A percentile compares a stretch with the other conserved stretches of the same genome.
phyloP scores from a whole-genome alignment of 176 grass and related monocot species.

The Puccinellia tenuiflora region DNA sequence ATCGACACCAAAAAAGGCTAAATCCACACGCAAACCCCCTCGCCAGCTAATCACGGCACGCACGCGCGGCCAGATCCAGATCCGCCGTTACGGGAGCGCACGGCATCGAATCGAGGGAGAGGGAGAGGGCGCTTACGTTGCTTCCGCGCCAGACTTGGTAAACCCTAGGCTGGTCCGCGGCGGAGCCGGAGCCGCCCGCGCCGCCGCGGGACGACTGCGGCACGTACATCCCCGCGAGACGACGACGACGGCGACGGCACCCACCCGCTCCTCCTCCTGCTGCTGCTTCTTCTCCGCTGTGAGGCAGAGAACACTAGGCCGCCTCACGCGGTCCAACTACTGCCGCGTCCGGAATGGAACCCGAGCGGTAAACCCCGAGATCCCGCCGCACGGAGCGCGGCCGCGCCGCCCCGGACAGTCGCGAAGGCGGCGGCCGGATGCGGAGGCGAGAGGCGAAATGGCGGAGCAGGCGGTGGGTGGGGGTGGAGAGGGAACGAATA shows the following conservation, averaged over 20 bases:
- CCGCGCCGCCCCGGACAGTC: neutral
- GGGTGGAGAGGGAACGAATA: neutral
- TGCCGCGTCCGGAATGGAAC: too few species aligned
- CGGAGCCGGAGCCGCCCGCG: slow-evolving; percentile 8
- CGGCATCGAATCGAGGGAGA: neutral
- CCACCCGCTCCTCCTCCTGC: neutral
- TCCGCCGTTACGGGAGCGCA: neutral
- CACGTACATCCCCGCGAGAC: slow-evolving; percentile 50
- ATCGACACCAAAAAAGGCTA: neutral
- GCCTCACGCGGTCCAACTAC: neutral
- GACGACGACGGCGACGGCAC: neutral
- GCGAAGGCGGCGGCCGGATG: neutral
- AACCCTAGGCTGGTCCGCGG: slow-evolving; percentile 65
- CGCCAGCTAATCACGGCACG: neutral
- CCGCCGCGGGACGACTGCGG: slow-evolving; percentile 42
- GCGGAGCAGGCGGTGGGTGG: neutral
- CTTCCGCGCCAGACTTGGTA: slow-evolving; percentile 87
- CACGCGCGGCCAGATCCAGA: slow-evolving; percentile 54
- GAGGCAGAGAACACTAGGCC: neutral
- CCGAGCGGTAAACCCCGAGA: neutral
- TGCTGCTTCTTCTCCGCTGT: neutral
- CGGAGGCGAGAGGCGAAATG: slow-evolving; percentile 2
- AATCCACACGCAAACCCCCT: slow-evolving; percentile 15
- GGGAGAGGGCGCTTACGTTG: slow-evolving; percentile 66
- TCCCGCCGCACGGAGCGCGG: slow-evolving; percentile 11